Conservation (phyloP, 2,329 filamentous ascomycete genomes). For the Colletotrichum sp. region DNA sequence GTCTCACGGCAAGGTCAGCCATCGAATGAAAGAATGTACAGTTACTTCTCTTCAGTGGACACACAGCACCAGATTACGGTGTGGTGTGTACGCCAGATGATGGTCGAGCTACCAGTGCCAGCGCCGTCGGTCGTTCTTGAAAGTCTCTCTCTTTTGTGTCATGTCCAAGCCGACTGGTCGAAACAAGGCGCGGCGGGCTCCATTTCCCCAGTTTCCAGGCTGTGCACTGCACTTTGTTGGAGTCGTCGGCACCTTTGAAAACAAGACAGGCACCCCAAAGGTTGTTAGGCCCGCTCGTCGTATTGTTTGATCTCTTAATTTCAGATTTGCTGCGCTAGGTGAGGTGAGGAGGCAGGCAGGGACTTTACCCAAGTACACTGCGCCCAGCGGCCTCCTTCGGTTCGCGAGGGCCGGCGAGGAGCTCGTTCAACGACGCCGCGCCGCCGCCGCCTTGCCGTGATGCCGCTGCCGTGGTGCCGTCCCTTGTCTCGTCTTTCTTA, state of each 20-base stretch:
- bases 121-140: neutral
- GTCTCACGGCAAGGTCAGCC: neutral
- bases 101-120: neutral
- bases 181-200: neutral
- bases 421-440: neutral
- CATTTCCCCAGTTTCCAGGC: slow-evolving; percentile 17
- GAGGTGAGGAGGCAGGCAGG: neutral
- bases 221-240: slow-evolving; percentile 14
- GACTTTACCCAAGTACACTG: neutral
- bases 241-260: neutral
- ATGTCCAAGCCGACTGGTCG: neutral
- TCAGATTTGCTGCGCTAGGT: neutral
- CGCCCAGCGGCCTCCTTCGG: neutral
- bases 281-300: neutral
- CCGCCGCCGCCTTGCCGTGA: neutral
- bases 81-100: neutral
- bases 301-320: neutral
- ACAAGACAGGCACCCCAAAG: neutral
- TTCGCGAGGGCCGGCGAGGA: neutral
- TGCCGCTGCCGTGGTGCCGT: neutral
- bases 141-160: neutral
- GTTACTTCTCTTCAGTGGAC: neutral
- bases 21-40: neutral
- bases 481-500: neutral
- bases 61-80: neutral